Base-by-base conservation (phyloP, 345 rosid genomes). In the Orychophragmus violaceus region DNA sequence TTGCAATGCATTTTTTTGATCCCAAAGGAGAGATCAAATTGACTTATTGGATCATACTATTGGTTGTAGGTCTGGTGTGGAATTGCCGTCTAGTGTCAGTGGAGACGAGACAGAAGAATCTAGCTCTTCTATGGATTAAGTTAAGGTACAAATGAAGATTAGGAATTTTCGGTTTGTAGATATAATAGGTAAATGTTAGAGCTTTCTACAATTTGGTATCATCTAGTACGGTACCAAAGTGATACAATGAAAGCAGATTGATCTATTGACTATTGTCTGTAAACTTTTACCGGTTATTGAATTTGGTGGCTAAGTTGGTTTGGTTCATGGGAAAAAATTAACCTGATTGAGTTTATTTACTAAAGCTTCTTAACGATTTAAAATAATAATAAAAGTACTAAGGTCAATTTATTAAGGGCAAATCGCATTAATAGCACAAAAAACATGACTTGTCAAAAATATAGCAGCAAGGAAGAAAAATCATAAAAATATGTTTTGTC, bases 91-190 rank as follows among this genome's bases (percentile, higher is more conserved):
- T 41, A 82, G 87, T 80, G 80, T 80, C 80, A 88, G 87, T 24
- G 91, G 85, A 61, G 96, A 86, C 64, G 86, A 88, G 69, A 80
- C 84, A 36, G 88, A 80, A 42, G 93, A 81, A 59, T 77, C 82
- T 5, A 81, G 84, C 81, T 82, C 82, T 52, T 82, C 91, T 10
- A 27, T 70, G 71, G 91, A 79, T 46, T 76, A 70, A 76, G 56
- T 44, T 29, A 23, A 44, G 33, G 68, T 68, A 62, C 59, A 65
- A 30, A 51, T 30, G 22, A 50, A 51, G 41, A 51, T 32, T 65
- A 66, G 77, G 57, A 52, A 32, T 21, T 51, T 42, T 46, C 57
- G 50, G 63, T 66, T 67, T 73, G 77, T 65, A 56, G 55, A 71
- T 64, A 72, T 62, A 51, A 66, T 59, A 66, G 72, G 45, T 61